Conservation (phyloP, 148 eudicot genomes). For the Arctostaphylos glauca region DNA sequence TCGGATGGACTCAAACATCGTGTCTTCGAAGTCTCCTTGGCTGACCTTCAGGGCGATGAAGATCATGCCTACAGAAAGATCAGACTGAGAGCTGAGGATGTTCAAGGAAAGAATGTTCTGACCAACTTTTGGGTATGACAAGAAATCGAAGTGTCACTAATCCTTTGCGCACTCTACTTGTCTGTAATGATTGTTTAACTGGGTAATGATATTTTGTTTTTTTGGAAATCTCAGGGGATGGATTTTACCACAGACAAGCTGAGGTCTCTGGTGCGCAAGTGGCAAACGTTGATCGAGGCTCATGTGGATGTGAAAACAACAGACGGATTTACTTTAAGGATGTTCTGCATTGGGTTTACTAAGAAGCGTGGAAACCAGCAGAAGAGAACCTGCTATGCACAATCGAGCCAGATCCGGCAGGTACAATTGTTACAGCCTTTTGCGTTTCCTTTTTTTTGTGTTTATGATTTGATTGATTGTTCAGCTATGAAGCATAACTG, state of each 20-base stretch:
- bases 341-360: slow-evolving; percentile 32
- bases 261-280: slow-evolving; percentile 29
- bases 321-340: slow-evolving; percentile 20
- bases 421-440: not conserved
- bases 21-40: slow-evolving; percentile 50
- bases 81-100: slow-evolving; percentile 31
- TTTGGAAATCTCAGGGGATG: slow-evolving; percentile 23
- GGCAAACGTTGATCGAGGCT: slow-evolving; percentile 33
- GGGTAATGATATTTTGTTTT: not conserved
- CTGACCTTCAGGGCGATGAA: slow-evolving; percentile 41
- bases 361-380: slow-evolving; percentile 26
- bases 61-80: slow-evolving; percentile 30
- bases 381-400: slow-evolving; percentile 30
- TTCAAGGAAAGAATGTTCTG: slow-evolving; percentile 26
- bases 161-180: not conserved
- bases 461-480: not conserved
- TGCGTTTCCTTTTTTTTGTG: not conserved
- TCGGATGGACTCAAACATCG: slow-evolving; percentile 61
- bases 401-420: slow-evolving; percentile 28
- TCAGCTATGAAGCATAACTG: not conserved
- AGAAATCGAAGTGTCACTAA: not conserved
- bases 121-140: slow-evolving; percentile 29
- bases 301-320: slow-evolving; percentile 31
- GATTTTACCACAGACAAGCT: slow-evolving; percentile 31
- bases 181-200: not conserved